A percentile compares a stretch with the other conserved stretches of the same genome.
Conservation (phyloP, 2,329 filamentous ascomycete species). For the Trichoderma harzianum region DNA sequence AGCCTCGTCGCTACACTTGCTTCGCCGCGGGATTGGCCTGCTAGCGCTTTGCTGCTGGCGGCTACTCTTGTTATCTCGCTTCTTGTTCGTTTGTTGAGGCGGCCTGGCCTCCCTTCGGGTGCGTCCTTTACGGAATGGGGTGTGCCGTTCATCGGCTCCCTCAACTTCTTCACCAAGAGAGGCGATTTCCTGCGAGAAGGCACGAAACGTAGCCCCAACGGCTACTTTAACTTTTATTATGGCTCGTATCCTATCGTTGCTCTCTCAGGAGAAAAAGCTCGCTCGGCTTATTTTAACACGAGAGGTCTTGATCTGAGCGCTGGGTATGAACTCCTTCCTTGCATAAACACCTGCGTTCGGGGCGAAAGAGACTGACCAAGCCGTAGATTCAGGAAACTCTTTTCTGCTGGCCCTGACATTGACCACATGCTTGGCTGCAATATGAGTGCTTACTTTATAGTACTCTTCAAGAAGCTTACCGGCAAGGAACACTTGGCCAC, state of each 20-base stretch:
- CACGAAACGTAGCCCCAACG: constrained; percentile 30
- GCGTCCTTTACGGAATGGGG: constrained; percentile 27
- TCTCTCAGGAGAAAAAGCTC: constrained; percentile 40
- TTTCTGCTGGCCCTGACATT: constrained; percentile 29
- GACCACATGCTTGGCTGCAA: constrained; percentile 22
- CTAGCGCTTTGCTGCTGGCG: constrained; percentile 13
- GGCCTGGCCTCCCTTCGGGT: constrained; percentile 25
- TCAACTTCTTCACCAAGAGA: constrained; percentile 45
- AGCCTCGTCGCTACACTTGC: constrained; percentile 2
- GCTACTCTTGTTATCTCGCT: constrained; percentile 6
- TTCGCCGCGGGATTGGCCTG: constrained; percentile 18
- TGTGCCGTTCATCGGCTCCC: constrained; percentile 42
- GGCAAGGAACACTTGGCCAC: constrained; percentile 37
- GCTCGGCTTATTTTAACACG: constrained; percentile 44
- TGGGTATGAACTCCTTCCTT: constrained; percentile 33
- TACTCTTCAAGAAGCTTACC: constrained; percentile 34
- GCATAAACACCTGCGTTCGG: background rate
- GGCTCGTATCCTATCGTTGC: constrained; percentile 44
- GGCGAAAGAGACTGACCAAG: background rate
- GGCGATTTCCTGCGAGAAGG: constrained; percentile 42
- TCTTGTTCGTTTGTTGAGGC: constrained; percentile 8
- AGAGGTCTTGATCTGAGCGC: constrained; percentile 42
- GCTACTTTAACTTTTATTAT: constrained; percentile 48
- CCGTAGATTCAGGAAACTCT: constrained; percentile 30
- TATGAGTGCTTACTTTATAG: constrained; percentile 28